These are phyloP conservation scores for Colletotrichum tamarilloi DNA, from an alignment of 2,329 filamentous ascomycete genomes.

Conservation along the genomic window DNA sequence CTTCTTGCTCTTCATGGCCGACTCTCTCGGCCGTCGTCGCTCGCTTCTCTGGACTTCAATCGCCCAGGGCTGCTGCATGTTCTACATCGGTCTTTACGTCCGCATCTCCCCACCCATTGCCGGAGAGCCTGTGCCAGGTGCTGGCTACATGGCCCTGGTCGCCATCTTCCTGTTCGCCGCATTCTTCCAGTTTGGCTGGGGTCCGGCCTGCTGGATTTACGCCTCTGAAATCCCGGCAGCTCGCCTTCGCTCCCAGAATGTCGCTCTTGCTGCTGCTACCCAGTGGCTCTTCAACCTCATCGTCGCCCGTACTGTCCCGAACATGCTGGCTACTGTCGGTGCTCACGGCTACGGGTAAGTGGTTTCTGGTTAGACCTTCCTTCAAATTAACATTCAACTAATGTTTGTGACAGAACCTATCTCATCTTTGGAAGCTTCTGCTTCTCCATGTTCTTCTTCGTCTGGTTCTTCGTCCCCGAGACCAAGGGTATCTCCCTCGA, in stretches of 20 bases:
- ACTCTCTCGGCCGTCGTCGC: slow-evolving; percentile 68
- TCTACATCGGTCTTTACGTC: slow-evolving; percentile 75
- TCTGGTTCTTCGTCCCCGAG: slow-evolving; percentile 72
- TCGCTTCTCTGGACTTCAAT: slow-evolving; percentile 70
- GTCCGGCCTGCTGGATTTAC: slow-evolving; percentile 69
- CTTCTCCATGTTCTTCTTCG: slow-evolving; percentile 71
- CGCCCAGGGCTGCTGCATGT: slow-evolving; percentile 70
- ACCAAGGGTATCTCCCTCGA: slow-evolving; percentile 63
- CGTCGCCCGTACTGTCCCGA: slow-evolving; percentile 71
- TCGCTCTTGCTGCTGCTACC: slow-evolving; percentile 72
- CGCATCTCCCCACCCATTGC: slow-evolving; percentile 64
- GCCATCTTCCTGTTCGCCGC: slow-evolving; percentile 73
- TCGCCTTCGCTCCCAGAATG: slow-evolving; percentile 71
- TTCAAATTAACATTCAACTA: not conserved
- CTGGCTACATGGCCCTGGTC: slow-evolving; percentile 73
- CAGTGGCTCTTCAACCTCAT: slow-evolving; percentile 80
- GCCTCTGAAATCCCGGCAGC: slow-evolving; percentile 70
- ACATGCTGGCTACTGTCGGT: slow-evolving; percentile 66
- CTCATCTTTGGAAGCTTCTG: slow-evolving; percentile 74
- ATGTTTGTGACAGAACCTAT: slow-evolving; percentile 58
- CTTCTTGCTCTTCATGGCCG: slow-evolving; percentile 70
- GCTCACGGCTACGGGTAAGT: slow-evolving; percentile 49
- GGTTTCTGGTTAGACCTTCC: fast-evolving
- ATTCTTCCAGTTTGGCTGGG: slow-evolving; percentile 56
- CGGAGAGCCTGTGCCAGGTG: slow-evolving; percentile 62